Conservation (phyloP, 768 basidiomycete genomes). For the Boletus vinaceobasis region DNA sequence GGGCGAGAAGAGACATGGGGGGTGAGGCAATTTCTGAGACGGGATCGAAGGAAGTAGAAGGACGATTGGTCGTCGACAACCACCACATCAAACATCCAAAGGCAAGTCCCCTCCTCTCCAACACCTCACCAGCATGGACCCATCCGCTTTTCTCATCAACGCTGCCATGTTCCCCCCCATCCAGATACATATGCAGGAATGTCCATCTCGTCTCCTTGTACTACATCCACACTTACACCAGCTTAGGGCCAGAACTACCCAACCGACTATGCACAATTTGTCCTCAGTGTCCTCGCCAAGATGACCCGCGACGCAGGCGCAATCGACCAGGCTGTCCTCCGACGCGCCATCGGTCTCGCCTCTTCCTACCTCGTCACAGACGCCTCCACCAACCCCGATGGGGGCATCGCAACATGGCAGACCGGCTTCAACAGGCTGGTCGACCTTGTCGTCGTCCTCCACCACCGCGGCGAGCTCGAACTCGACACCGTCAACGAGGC, state of each 20-base stretch:
- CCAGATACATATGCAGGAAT: slow-evolving; percentile 31
- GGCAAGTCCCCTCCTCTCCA: slow-evolving; percentile 10
- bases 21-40: not conserved
- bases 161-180: slow-evolving; percentile 21
- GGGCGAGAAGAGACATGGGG: slow-evolving; percentile 19
- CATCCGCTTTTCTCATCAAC: slow-evolving; percentile 15
- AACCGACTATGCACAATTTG: slow-evolving; percentile 62
- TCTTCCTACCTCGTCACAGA: slow-evolving; percentile 81
- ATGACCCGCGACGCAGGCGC: slow-evolving; percentile 44
- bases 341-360: slow-evolving; percentile 64
- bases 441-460: slow-evolving; percentile 70
- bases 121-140: slow-evolving; percentile 22
- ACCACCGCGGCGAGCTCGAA: slow-evolving; percentile 63
- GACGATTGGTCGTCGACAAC: slow-evolving; percentile 3
- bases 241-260: slow-evolving; percentile 35
- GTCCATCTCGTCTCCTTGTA: slow-evolving; percentile 2
- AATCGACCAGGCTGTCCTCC: slow-evolving; percentile 61
- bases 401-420: slow-evolving; percentile 60
- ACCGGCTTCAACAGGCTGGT: slow-evolving; percentile 65
- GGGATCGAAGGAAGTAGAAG: not conserved
- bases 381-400: slow-evolving; percentile 55
- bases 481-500: slow-evolving; percentile 74
- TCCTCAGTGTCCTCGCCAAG: slow-evolving; percentile 50
- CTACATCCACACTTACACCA: slow-evolving; percentile 1
- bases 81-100: slow-evolving; percentile 7